Percentiles rank a stretch among this genome's conserved stretches.
Conservation (phyloP, 768 basidiomycete species). For the Leucocoprinus sp. region DNA sequence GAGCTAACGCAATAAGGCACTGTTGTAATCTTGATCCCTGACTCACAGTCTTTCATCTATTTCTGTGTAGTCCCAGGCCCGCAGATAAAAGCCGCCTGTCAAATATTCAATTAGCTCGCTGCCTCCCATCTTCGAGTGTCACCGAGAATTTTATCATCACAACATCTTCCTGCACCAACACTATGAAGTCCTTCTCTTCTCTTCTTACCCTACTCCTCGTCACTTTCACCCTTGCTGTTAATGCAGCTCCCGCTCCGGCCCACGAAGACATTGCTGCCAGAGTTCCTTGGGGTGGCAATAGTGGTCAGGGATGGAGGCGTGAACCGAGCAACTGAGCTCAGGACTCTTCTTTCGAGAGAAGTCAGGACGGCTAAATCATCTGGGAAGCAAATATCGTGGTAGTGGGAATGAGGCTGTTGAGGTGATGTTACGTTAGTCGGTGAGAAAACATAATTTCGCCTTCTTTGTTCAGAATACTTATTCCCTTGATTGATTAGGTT, state of each 20-base stretch:
- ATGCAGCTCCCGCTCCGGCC: background rate
- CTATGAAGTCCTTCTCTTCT: slow-evolving; percentile 2
- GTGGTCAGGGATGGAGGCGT: background rate
- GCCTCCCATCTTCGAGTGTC: background rate
- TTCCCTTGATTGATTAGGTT: too few relatives aligned
- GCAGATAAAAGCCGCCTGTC: slow-evolving; percentile 10
- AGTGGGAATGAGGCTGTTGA: too few relatives aligned
- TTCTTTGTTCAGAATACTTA: too few relatives aligned
- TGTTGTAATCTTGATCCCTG: slow-evolving; percentile 2
- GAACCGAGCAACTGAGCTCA: too few relatives aligned
- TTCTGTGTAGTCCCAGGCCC: background rate
- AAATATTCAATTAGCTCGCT: background rate
- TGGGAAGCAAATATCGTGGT: too few relatives aligned
- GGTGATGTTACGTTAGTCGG: too few relatives aligned
- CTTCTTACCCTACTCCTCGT: slow-evolving; percentile 1
- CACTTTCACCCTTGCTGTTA: slow-evolving; percentile 3
- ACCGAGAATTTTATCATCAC: background rate
- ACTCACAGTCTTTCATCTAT: slow-evolving; percentile 9
- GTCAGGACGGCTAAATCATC: too few relatives aligned
- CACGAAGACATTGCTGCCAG: background rate
- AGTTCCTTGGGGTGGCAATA: slow-evolving; percentile 1
- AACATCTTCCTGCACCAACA: background rate
- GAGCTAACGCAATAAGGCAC: slow-evolving; percentile 9
- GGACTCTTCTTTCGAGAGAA: too few relatives aligned
- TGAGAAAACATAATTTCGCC: too few relatives aligned